Evolutionary conservation across 2,329 filamentous ascomycete species (phyloP).

Genomic region (Calycina marina): DNA sequence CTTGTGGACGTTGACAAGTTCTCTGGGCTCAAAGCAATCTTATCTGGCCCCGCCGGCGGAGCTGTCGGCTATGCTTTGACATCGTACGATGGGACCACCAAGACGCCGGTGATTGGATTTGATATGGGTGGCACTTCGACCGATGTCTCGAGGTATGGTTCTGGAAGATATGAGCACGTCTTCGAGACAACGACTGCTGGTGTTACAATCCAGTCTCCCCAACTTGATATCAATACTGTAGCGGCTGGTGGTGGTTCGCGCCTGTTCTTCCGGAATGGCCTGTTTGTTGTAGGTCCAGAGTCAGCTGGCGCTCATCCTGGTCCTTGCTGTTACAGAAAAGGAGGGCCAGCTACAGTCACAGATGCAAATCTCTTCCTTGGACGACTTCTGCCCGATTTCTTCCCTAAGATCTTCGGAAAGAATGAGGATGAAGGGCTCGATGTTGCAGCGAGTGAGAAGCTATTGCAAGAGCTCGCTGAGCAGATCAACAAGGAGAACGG

Average conservation of each 20-base stretch:
- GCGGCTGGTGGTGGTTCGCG: conserved; percentile 77
- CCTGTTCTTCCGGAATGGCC: conserved; percentile 75
- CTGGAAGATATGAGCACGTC: conserved; percentile 79
- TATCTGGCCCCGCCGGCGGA: conserved; percentile 84
- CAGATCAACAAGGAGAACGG: conserved; percentile 66
- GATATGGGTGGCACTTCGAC: conserved; percentile 94
- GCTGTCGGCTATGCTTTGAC: conserved; percentile 89
- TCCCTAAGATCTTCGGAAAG: conserved; percentile 88
- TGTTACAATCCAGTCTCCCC: conserved; percentile 85
- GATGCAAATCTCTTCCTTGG: conserved; percentile 55
- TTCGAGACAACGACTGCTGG: conserved; percentile 90
- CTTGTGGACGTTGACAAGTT: conserved; percentile 65
- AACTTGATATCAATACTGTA: conserved; percentile 90
- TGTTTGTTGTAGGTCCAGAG: conserved; percentile 84
- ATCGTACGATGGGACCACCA: conserved; percentile 71
- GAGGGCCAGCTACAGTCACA: conserved; percentile 80
- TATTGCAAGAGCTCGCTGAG: conserved; percentile 62
- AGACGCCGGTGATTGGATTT: conserved; percentile 80
- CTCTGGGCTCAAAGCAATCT: conserved; percentile 69
- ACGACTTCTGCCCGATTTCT: conserved; percentile 75
- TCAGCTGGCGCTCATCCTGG: conserved; percentile 81
- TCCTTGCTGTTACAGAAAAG: conserved; percentile 82
- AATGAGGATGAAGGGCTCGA: conserved; percentile 75
- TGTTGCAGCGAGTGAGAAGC: conserved; percentile 55
- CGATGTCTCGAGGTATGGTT: conserved; percentile 76